Evolutionary conservation across 176 grass and related monocot genomes (phyloP).

Genomic region (Neostapfia colusana): DNA sequence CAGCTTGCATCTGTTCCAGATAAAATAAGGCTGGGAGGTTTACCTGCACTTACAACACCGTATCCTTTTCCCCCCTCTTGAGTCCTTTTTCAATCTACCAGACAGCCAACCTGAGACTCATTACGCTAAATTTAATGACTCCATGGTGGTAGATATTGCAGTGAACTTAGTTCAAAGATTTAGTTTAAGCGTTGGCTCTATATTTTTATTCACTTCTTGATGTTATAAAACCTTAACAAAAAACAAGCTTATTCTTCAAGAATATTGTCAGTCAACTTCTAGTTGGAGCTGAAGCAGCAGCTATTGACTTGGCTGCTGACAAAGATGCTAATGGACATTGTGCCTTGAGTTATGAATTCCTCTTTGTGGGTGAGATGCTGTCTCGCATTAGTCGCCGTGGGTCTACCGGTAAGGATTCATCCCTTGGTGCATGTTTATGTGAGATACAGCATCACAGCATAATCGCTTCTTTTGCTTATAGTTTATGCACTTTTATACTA

Average conservation of each 20-base stretch:
- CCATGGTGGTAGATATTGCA: conserved; percentile 1
- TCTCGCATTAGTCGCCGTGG: conserved; percentile 89
- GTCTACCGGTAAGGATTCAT: conserved; percentile 61
- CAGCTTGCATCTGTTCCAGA: conserved; percentile 90
- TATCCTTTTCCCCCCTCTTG: conserved; percentile 55
- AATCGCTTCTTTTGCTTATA: conserved; percentile 11
- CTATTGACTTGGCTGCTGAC: conserved; percentile 19
- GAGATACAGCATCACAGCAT: background rate
- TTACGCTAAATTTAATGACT: conserved; percentile 19
- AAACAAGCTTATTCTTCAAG: conserved; percentile 82
- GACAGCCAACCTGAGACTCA: conserved; percentile 8
- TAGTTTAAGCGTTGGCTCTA: background rate
- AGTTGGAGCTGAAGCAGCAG: conserved; percentile 64
- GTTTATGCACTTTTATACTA: background rate
- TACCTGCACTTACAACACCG: conserved; percentile 55
- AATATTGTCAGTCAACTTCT: conserved; percentile 66
- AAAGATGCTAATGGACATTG: conserved; percentile 44
- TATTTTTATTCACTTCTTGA: conserved; percentile 9
- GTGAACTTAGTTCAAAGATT: background rate
- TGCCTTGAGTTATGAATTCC: conserved; percentile 45
- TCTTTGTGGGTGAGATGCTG: conserved; percentile 85
- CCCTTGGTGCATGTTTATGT: conserved; percentile 18
- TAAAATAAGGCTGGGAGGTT: conserved; percentile 66
- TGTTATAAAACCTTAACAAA: conserved; percentile 54
- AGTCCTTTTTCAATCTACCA: conserved; percentile 3